These are phyloP conservation scores for Citrus cavaleriei DNA, from an alignment of 345 rosid species.

Conservation along the genomic window DNA sequence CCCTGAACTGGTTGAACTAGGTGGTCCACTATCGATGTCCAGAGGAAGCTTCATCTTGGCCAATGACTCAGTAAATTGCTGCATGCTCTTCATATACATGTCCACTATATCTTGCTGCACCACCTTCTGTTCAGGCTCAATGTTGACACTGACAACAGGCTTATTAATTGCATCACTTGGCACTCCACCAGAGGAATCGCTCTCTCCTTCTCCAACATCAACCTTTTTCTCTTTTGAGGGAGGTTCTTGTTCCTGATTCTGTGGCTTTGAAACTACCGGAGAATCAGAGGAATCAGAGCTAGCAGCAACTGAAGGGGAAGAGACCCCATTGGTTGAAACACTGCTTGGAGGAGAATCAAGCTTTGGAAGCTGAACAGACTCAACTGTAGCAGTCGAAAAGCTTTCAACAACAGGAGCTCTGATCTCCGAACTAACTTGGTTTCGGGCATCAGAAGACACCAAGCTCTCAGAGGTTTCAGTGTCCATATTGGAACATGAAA, in stretches of 20 bases:
- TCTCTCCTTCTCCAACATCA: slow-evolving; percentile 39
- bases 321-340: slow-evolving; percentile 67
- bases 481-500: slow-evolving; percentile 51
- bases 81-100: slow-evolving; percentile 99
- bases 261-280: slow-evolving; percentile 39
- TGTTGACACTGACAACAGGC: slow-evolving; percentile 46
- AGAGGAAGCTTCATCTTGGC: slow-evolving; percentile 99
- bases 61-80: slow-evolving; percentile 96
- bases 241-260: slow-evolving; percentile 45
- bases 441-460: slow-evolving; percentile 51
- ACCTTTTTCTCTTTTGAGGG: slow-evolving; percentile 34
- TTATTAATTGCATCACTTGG: slow-evolving; percentile 35
- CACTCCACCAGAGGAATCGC: slow-evolving; percentile 48
- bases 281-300: slow-evolving; percentile 57
- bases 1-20: slow-evolving; percentile 75
- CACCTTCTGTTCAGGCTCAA: slow-evolving; percentile 73
- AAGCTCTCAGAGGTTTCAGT: slow-evolving; percentile 70
- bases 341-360: slow-evolving; percentile 79
- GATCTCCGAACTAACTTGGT: slow-evolving; percentile 44
- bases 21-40: slow-evolving; percentile 65
- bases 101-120: slow-evolving; percentile 96
- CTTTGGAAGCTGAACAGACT: slow-evolving; percentile 54
- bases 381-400: slow-evolving; percentile 37
- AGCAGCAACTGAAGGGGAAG: slow-evolving; percentile 63
- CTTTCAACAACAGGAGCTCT: slow-evolving; percentile 42